Base-by-base conservation (phyloP, 1,139 yeast species). In the Candida labiduridarum region DNA sequence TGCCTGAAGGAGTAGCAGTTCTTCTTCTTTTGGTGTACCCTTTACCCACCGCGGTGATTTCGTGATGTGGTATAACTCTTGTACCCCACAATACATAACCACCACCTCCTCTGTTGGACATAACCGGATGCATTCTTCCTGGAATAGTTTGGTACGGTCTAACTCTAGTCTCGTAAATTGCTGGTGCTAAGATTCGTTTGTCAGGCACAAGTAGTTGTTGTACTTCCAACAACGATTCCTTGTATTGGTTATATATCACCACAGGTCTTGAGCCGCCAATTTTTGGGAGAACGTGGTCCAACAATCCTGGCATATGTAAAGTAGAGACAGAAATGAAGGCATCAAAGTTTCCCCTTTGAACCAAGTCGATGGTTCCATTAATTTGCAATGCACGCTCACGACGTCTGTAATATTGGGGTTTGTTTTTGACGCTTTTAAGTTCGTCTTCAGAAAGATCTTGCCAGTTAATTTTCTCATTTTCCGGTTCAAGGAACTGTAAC, bases 91-190 rank as follows among this genome's bases (percentile, higher is more conserved):
- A 72, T 1, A 94, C 67, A 64, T 84, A 94, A 0, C 99, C 99
- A 47, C 98, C 98, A 51, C 87, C 94, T 2, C 96, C 92, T 63
- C 90, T 80, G 79, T 87, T 85, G 0, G 97, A 89, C 99, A 94
- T 95, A 53, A 85, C 68, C 0, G 99, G 99, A 66, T 95, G 99
- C 65, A 94, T 76, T 64, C 96, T 84, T 7, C 99, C 99, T 11
- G 96, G 91, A 29, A 94, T 82, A 3, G 97, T 91, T 69, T 94
- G 99, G 64, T 87, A 90, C 46, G 86, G 87, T 56, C 97, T 82
- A 8, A 89, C 96, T 52, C 90, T 77, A 0, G 96, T 82, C 65
- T 92, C 97, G 53, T 82, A 76, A 29, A 95, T 83, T 2, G 91
- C 82, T 4, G 97, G 96, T 0, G 96, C 95, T 59, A 94, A 74